Conservation (phyloP, 192 early-diverging fungal genomes). For the Jimgerdemannia flammicorona region DNA sequence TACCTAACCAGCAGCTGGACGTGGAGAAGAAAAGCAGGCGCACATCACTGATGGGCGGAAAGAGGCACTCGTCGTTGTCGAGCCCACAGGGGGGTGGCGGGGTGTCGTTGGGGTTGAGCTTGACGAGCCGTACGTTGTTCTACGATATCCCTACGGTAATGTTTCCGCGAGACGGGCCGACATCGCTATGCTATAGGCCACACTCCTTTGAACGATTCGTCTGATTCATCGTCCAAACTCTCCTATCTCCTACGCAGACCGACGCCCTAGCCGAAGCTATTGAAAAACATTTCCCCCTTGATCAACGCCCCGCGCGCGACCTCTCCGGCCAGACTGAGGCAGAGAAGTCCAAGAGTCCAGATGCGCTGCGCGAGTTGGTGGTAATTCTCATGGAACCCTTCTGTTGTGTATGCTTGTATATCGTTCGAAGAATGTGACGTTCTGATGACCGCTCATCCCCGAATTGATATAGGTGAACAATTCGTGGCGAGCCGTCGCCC, state of each 20-base stretch:
- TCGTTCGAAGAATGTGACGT: too few relatives aligned
- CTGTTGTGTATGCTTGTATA: too few relatives aligned
- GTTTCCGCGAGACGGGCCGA: not conserved
- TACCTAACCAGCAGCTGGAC: not conserved
- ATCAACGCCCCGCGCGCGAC: constrained; percentile 37
- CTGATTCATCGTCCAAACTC: not conserved
- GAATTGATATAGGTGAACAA: constrained; percentile 35
- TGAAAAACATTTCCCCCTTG: constrained; percentile 39
- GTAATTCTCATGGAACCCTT: constrained; percentile 7
- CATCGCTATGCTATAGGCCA: not conserved
- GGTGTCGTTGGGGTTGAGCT: constrained; percentile 15
- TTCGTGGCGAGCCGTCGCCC: constrained; percentile 42
- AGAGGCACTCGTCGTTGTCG: not conserved
- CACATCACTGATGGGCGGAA: not conserved
- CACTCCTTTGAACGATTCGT: not conserved
- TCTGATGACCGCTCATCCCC: too few relatives aligned
- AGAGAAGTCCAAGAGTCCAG: constrained; percentile 29
- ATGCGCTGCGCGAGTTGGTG: constrained; percentile 32
- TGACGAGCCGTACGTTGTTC: constrained; percentile 35
- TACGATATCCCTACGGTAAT: constrained; percentile 50
- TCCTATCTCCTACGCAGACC: constrained; percentile 18
- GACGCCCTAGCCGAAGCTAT: constrained; percentile 43
- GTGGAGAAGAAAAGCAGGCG: not conserved
- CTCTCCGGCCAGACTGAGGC: constrained; percentile 24
- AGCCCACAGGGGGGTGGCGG: not conserved